Evolutionary conservation across 345 rosid species (phyloP).

Genomic region (Salix dunnii): DNA sequence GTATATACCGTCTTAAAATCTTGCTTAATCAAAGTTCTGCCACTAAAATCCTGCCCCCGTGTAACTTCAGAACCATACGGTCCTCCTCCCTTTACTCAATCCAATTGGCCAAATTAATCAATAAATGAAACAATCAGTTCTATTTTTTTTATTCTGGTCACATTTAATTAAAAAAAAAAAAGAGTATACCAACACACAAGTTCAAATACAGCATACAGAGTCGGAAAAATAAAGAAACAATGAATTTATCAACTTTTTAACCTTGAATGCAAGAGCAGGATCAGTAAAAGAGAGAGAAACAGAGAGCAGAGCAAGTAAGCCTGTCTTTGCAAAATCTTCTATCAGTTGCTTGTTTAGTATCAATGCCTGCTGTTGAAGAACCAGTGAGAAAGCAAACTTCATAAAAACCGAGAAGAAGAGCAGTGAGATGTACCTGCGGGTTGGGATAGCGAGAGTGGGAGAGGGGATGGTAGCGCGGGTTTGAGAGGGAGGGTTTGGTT

Average conservation of each 20-base stretch:
- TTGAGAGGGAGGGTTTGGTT: slow-evolving; percentile 18
- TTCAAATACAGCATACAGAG: neutral
- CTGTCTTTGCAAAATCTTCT: slow-evolving; percentile 39
- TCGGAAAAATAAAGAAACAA: neutral
- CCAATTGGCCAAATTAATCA: slow-evolving; percentile 15
- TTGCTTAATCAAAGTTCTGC: slow-evolving; percentile 72
- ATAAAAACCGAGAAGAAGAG: neutral
- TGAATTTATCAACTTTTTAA: slow-evolving; percentile 8
- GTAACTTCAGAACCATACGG: slow-evolving; percentile 89
- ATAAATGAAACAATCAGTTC: neutral
- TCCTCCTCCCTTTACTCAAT: slow-evolving; percentile 71
- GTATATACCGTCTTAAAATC: slow-evolving; percentile 82
- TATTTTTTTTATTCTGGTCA: neutral
- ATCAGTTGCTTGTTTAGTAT: slow-evolving; percentile 18
- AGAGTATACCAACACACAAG: neutral
- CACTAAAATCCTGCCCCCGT: slow-evolving; percentile 92
- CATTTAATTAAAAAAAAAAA: neutral
- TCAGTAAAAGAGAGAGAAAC: slow-evolving; percentile 66
- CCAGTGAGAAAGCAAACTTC: neutral
- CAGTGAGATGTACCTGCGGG: slow-evolving; percentile 21
- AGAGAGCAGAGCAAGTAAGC: slow-evolving; percentile 59
- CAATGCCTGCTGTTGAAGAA: neutral
- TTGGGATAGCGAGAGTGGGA: slow-evolving; percentile 14
- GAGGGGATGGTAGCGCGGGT: neutral
- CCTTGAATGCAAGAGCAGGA: slow-evolving; percentile 87